Conservation (phyloP, 768 basidiomycete species). For the Phallus indusiatus region DNA sequence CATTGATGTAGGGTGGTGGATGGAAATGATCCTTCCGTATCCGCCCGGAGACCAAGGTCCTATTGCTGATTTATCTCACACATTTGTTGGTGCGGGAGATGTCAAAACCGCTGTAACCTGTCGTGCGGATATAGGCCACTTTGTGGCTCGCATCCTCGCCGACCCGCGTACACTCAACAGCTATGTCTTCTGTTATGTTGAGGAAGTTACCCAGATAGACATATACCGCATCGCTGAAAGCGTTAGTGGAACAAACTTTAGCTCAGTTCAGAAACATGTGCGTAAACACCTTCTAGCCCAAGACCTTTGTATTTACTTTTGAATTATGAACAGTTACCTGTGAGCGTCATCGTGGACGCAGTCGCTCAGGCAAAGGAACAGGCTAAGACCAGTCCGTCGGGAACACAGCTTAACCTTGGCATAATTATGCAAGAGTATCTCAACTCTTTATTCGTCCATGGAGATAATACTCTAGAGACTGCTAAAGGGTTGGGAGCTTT, state of each 20-base stretch:
- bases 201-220: slow-evolving; percentile 19
- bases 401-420: not conserved
- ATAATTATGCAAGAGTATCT: slow-evolving; percentile 12
- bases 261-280: not conserved
- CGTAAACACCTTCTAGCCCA: not conserved
- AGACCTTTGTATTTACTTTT: not conserved
- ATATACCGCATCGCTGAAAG: slow-evolving; percentile 15
- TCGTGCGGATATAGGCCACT: slow-evolving; percentile 19
- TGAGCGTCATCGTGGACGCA: not conserved
- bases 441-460: slow-evolving; percentile 19
- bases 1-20: slow-evolving; percentile 27
- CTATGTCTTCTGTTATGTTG: slow-evolving; percentile 19
- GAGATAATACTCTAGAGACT: slow-evolving; percentile 22
- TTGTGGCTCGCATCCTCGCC: slow-evolving; percentile 22
- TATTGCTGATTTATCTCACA: slow-evolving; percentile 10
- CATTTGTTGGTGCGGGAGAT: slow-evolving; percentile 15
- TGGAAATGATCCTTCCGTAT: slow-evolving; percentile 14
- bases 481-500: slow-evolving; percentile 19
- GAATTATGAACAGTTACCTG: not conserved
- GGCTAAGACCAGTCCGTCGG: too few relatives aligned
- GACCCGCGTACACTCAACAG: slow-evolving; percentile 25
- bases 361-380: too few relatives aligned
- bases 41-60: not conserved
- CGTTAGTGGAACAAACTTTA: slow-evolving; percentile 17
- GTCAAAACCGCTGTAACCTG: slow-evolving; percentile 17